Conservation (phyloP, 352 stramenopile genomes). For the Plasmopara muralis region DNA sequence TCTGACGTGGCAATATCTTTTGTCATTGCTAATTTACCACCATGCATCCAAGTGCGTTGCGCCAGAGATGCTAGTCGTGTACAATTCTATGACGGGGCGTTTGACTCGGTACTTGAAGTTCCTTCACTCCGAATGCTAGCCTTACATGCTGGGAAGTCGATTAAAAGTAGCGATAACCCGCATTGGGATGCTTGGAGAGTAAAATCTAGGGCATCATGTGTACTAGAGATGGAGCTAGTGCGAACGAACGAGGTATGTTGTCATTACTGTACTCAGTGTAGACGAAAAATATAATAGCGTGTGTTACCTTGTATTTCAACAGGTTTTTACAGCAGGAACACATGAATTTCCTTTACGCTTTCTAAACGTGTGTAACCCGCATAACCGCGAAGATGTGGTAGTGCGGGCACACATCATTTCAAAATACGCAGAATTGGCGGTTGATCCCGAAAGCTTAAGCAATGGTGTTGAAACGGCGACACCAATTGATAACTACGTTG, state of each 20-base stretch:
- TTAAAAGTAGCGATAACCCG: constrained; percentile 3
- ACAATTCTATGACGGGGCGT: constrained; percentile 18
- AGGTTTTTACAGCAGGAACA: constrained; percentile 43
- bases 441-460: constrained; percentile 70
- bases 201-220: constrained; percentile 33
- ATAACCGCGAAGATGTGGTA: constrained; percentile 62
- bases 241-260: constrained; percentile 46
- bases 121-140: constrained; percentile 42
- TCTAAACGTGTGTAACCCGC: constrained; percentile 74
- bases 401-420: constrained; percentile 75
- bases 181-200: constrained; percentile 44
- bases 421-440: constrained; percentile 71
- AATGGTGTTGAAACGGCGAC: constrained; percentile 22
- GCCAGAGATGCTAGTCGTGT: constrained; percentile 29
- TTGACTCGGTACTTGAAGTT: constrained; percentile 10
- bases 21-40: constrained; percentile 45
- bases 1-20: constrained; percentile 62
- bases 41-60: constrained; percentile 43
- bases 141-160: constrained; percentile 29
- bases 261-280: neutral
- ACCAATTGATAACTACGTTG: constrained; percentile 38
- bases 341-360: constrained; percentile 61
- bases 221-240: constrained; percentile 66
- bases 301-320: constrained; percentile 6
- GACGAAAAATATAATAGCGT: neutral